These are phyloP conservation scores for Dipodascus albidus DNA, from an alignment of 805 yeast genomes.

Conservation along the genomic window DNA sequence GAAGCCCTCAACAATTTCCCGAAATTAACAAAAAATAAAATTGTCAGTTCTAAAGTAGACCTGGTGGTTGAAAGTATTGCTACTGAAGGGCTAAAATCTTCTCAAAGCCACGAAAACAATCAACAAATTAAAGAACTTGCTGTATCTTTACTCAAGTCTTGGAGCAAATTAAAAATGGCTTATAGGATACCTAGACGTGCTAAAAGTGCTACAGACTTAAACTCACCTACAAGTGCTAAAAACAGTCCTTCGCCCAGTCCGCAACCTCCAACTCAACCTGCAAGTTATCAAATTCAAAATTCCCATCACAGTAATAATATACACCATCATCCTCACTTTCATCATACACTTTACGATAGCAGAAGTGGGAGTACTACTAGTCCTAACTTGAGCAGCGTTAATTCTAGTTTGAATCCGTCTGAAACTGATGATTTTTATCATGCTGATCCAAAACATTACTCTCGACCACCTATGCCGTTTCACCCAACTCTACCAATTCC, in stretches of 20 bases:
- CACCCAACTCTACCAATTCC: not conserved
- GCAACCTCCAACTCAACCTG: not conserved
- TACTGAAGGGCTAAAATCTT: constrained; percentile 2
- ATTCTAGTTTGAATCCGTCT: not conserved
- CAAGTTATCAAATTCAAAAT: constrained; percentile 1
- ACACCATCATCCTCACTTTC: no score
- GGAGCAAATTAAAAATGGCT: constrained; percentile 73
- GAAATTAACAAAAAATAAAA: constrained; percentile 62
- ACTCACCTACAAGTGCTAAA: constrained; percentile 6
- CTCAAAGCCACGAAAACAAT: constrained; percentile 5
- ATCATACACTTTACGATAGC: no score
- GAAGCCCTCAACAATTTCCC: constrained; percentile 56
- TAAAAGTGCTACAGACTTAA: constrained; percentile 7
- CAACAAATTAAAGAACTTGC: constrained; percentile 29
- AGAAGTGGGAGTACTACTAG: not conserved
- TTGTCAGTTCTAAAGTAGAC: constrained; percentile 64
- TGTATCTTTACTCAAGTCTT: constrained; percentile 40
- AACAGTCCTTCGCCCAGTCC: constrained; percentile 1
- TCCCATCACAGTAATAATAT: not conserved
- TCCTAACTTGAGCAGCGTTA: constrained; percentile 1
- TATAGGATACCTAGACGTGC: constrained; percentile 66
- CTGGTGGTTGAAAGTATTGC: constrained; percentile 39
- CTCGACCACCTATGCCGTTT: not conserved
- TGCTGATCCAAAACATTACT: not conserved
- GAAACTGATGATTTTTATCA: not conserved